These are phyloP conservation scores for Leccinum solheimii DNA, from an alignment of 1,284 basidiomycete species.

Conservation along the genomic window DNA sequence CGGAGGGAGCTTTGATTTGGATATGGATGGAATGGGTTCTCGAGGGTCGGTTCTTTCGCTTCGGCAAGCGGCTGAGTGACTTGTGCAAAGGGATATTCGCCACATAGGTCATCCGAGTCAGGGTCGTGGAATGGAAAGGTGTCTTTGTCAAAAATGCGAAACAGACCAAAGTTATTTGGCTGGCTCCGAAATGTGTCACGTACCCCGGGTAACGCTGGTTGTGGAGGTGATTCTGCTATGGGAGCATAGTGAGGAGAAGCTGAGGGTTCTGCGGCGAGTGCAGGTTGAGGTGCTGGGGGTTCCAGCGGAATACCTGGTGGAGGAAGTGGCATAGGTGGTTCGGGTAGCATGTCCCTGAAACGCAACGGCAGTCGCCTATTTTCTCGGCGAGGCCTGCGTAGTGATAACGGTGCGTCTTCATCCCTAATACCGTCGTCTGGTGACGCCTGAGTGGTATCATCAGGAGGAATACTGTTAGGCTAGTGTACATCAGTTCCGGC, in stretches of 20 bases:
- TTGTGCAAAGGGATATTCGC: neutral
- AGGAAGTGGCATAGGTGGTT: neutral
- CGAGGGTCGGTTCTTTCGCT: neutral
- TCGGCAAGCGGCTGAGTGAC: neutral
- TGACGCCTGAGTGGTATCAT: neutral
- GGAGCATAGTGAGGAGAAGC: neutral
- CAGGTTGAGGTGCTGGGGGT: neutral
- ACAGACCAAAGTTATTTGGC: neutral
- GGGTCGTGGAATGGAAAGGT: neutral
- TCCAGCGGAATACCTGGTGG: neutral
- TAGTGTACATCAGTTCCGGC: neutral
- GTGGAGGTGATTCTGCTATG: neutral
- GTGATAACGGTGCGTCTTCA: neutral
- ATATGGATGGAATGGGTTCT: neutral
- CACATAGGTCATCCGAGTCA: neutral
- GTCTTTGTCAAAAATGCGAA: neutral
- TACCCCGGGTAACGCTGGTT: neutral
- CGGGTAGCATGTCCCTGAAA: neutral
- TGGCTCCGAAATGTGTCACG: neutral
- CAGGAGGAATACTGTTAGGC: neutral
- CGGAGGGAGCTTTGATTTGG: neutral
- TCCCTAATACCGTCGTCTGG: neutral
- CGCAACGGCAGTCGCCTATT: neutral
- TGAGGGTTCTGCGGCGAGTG: neutral
- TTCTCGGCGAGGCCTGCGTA: neutral